Conservation (phyloP, 306 rosid genomes). For the Pterocarpus santalinus region DNA sequence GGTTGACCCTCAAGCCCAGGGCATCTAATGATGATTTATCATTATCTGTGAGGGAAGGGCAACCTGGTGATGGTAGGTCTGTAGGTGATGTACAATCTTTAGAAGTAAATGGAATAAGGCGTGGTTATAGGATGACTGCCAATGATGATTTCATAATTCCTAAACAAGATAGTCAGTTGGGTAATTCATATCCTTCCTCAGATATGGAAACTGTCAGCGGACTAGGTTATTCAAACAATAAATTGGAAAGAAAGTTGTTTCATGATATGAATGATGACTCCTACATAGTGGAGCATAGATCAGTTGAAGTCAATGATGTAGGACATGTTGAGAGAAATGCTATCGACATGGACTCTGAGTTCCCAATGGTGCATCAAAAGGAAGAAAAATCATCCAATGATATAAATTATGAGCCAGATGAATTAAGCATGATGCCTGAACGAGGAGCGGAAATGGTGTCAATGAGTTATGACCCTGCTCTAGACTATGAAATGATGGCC, state of each 20-base stretch:
- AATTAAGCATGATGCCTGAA: constrained; percentile 81
- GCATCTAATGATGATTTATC: constrained; percentile 63
- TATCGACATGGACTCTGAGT: constrained; percentile 84
- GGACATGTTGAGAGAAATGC: constrained; percentile 71
- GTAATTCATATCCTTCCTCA: constrained; percentile 52
- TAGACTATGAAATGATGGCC: constrained; percentile 86
- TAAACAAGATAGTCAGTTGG: constrained; percentile 60
- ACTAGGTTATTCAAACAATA: constrained; percentile 56
- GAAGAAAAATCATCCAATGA: constrained; percentile 58
- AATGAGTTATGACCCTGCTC: constrained; percentile 81
- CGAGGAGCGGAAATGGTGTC: constrained; percentile 76
- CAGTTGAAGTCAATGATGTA: constrained; percentile 59
- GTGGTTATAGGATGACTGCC: constrained; percentile 62
- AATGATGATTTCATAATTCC: constrained; percentile 77
- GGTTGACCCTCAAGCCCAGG: constrained; percentile 56
- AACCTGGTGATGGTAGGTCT: constrained; percentile 52
- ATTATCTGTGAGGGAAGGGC: constrained; percentile 59
- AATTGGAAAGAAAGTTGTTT: constrained; percentile 64
- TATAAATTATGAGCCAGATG: constrained; percentile 78
- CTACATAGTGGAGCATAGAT: constrained; percentile 76
- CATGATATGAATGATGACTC: constrained; percentile 80
- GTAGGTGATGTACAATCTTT: constrained; percentile 64
- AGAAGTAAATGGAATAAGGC: constrained; percentile 72
- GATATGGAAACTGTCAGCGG: constrained; percentile 66
- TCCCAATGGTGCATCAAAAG: constrained; percentile 60